These are phyloP conservation scores for Dacryopinax spathularia DNA, from an alignment of 768 basidiomycete species.

Conservation along the genomic window DNA sequence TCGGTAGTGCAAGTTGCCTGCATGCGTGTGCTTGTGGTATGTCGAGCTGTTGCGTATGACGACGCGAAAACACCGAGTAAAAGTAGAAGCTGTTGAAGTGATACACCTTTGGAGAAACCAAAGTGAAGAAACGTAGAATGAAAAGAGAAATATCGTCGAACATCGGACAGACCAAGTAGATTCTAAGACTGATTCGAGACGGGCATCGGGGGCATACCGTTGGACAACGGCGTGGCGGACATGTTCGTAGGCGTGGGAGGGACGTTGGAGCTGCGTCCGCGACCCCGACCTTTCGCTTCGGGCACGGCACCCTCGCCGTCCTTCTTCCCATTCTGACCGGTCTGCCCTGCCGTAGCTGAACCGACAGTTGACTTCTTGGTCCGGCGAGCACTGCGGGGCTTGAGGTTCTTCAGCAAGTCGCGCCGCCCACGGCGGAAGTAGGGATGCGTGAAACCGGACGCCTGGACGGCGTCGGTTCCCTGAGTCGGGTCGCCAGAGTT, in stretches of 20 bases:
- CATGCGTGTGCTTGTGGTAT: neutral
- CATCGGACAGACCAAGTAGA: neutral
- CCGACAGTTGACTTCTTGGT: neutral
- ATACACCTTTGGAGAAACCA: neutral
- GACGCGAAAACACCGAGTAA: neutral
- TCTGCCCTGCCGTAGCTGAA: neutral
- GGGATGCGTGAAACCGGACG: conserved; percentile 4
- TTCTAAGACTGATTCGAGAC: conserved; percentile 1
- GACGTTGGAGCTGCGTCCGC: neutral
- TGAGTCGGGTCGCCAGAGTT: neutral
- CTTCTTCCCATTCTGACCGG: neutral
- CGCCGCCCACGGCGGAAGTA: neutral
- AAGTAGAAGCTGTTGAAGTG: neutral
- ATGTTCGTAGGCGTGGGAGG: neutral
- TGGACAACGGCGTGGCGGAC: neutral
- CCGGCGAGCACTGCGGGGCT: neutral
- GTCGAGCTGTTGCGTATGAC: neutral
- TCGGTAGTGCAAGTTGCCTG: neutral
- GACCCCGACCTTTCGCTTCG: neutral
- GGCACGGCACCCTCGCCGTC: neutral
- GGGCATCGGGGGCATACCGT: neutral
- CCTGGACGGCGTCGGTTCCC: neutral
- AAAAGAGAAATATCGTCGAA: neutral
- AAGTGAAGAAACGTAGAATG: neutral
- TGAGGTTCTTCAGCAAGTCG: conserved; percentile 3